These are phyloP conservation scores for Fraxinus excelsior DNA, from an alignment of 257 asterid genomes.

Conservation along the genomic window DNA sequence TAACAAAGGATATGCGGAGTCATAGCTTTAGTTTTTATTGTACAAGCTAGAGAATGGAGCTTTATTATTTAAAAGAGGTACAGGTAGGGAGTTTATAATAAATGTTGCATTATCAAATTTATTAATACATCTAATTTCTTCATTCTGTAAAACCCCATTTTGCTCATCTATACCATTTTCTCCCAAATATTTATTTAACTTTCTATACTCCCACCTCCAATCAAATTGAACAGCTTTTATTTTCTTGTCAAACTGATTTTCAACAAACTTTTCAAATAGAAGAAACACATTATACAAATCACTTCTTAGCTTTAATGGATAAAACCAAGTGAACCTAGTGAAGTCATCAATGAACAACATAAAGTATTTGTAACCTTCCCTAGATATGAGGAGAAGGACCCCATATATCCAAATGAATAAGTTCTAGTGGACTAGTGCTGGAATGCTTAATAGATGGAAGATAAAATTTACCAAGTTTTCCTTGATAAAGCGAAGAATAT, in stretches of 20 bases:
- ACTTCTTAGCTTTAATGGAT: not conserved
- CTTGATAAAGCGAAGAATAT: no score
- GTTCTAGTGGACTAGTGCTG: no score
- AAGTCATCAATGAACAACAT: slow-evolving; percentile 13
- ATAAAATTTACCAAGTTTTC: no score
- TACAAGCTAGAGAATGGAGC: no score
- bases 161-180: not conserved
- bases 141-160: slow-evolving; percentile 9
- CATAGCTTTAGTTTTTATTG: no score
- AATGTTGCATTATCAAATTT: not conserved
- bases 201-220: not conserved
- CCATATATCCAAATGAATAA: slow-evolving; percentile 10
- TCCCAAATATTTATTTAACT: no score
- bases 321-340: not conserved
- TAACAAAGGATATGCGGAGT: no score
- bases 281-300: not conserved
- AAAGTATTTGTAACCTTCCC: not conserved
- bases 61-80: no score
- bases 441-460: no score
- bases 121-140: not conserved
- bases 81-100: no score
- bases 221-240: not conserved
- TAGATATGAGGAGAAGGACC: slow-evolving; percentile 12
- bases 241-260: not conserved
- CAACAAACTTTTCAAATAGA: not conserved